These are phyloP conservation scores for Colletotrichum musicola DNA, from an alignment of 2,329 filamentous ascomycete genomes.

Conservation along the genomic window DNA sequence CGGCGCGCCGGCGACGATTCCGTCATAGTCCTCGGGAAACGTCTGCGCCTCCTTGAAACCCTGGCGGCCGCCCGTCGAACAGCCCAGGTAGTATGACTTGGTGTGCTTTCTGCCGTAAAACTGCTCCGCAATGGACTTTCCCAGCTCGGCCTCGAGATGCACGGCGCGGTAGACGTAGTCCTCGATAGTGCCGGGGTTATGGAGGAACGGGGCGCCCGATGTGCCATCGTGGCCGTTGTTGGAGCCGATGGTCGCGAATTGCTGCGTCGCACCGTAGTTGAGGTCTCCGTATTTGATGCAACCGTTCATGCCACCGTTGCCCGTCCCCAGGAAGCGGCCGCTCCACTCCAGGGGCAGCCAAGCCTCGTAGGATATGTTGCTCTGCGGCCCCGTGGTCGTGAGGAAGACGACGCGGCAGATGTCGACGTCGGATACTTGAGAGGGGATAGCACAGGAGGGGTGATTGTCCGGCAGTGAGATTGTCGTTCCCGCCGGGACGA, in stretches of 20 bases:
- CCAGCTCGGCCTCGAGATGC: conserved; percentile 62
- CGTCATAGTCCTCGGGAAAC: conserved; percentile 63
- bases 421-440: conserved; percentile 39
- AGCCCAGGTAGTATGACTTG: conserved; percentile 61
- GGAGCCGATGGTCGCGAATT: conserved; percentile 61
- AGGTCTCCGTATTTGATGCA: conserved; percentile 62
- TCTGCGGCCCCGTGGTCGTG: conserved; percentile 46
- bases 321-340: conserved; percentile 60
- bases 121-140: conserved; percentile 59
- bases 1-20: conserved; percentile 63
- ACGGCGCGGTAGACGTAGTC: conserved; percentile 54
- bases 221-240: conserved; percentile 66
- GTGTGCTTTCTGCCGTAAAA: conserved; percentile 57
- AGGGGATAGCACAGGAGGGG: conserved; percentile 47
- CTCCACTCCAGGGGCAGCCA: conserved; percentile 61
- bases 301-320: conserved; percentile 62
- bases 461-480: conserved; percentile 48
- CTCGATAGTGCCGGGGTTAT: conserved; percentile 51
- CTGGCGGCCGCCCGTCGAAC: conserved; percentile 67
- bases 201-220: conserved; percentile 46
- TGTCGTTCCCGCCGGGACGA: conserved; percentile 47
- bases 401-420: conserved; percentile 46
- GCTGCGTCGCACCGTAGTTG: conserved; percentile 56
- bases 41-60: conserved; percentile 60
- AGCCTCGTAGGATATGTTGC: conserved; percentile 60